These are phyloP conservation scores for Erythrobasidium hasegawianum DNA, from an alignment of 1,284 basidiomycete species.

Conservation along the genomic window DNA sequence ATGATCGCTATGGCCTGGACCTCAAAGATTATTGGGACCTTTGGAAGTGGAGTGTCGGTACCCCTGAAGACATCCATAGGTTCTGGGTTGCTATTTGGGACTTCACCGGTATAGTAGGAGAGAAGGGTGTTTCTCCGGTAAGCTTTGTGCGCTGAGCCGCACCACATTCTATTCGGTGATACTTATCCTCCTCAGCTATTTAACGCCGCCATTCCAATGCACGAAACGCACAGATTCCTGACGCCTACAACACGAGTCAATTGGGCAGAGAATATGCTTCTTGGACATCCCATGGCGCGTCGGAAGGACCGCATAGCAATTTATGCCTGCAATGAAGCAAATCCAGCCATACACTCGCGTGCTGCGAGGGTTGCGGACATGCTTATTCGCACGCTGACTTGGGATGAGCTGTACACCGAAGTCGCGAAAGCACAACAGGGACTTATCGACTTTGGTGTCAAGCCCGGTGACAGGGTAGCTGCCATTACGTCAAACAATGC, in stretches of 20 bases:
- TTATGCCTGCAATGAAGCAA: slow-evolving; percentile 49
- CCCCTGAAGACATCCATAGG: slow-evolving; percentile 17
- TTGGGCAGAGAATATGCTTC: slow-evolving; percentile 82
- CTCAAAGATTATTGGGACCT: slow-evolving; percentile 38
- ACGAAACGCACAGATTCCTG: slow-evolving; percentile 73
- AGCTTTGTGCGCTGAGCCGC: slow-evolving; percentile 9
- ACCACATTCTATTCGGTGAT: too few relatives aligned
- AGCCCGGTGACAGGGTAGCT: slow-evolving; percentile 32
- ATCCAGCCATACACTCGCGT: too few relatives aligned
- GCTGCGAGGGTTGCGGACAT: neutral
- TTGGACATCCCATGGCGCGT: slow-evolving; percentile 45
- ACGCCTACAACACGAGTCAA: slow-evolving; percentile 61
- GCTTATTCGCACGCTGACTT: slow-evolving; percentile 13
- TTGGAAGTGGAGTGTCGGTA: slow-evolving; percentile 30
- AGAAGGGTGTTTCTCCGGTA: slow-evolving; percentile 23
- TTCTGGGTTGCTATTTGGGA: slow-evolving; percentile 39
- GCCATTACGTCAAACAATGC: slow-evolving; percentile 33
- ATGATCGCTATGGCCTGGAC: slow-evolving; percentile 18
- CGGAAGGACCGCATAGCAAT: slow-evolving; percentile 62
- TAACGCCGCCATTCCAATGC: slow-evolving; percentile 58
- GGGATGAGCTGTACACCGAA: slow-evolving; percentile 22
- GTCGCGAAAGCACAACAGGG: slow-evolving; percentile 5
- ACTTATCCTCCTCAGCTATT: too few relatives aligned
- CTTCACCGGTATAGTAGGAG: slow-evolving; percentile 37
- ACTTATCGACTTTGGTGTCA: slow-evolving; percentile 8